Conservation (phyloP, 1,139 yeast genomes). For the Saccharomyces hybrid region DNA sequence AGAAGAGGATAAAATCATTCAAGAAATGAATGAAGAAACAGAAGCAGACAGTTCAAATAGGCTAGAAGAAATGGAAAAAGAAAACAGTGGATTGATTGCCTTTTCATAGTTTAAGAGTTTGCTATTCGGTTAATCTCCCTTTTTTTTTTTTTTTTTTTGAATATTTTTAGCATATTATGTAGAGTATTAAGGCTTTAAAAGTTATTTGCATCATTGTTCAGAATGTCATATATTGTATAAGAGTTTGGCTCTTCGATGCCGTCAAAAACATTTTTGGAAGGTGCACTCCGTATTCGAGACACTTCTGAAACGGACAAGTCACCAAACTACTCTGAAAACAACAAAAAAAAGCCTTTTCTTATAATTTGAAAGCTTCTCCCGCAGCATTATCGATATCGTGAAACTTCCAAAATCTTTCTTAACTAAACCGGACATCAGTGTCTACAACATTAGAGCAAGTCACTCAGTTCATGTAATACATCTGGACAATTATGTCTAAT, state of each 20-base stretch:
- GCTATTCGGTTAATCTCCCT: neutral
- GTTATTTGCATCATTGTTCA: neutral
- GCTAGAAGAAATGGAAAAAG: slow-evolving; percentile 34
- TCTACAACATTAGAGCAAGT: neutral
- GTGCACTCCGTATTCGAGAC: neutral
- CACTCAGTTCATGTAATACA: neutral
- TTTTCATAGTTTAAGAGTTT: neutral
- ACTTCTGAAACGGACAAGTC: neutral
- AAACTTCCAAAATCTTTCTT: neutral
- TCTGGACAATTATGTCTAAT: neutral
- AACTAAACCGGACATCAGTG: neutral
- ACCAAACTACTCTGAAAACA: neutral
- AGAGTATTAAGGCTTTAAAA: neutral
- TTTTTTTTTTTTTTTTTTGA: neutral
- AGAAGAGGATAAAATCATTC: slow-evolving; percentile 41
- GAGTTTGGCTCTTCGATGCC: neutral
- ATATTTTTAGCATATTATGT: neutral
- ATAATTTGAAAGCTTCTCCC: neutral
- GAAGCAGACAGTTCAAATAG: slow-evolving; percentile 23
- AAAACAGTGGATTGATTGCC: slow-evolving; percentile 31
- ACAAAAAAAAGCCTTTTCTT: neutral
- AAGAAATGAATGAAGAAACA: slow-evolving; percentile 42
- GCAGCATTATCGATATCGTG: neutral
- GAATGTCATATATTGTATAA: neutral
- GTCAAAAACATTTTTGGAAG: neutral